A percentile compares a stretch with the other conserved stretches of the same genome.
Evolutionary conservation across 352 stramenopile genomes (phyloP).

Genomic region (Phytophthora boehmeriae): DNA sequence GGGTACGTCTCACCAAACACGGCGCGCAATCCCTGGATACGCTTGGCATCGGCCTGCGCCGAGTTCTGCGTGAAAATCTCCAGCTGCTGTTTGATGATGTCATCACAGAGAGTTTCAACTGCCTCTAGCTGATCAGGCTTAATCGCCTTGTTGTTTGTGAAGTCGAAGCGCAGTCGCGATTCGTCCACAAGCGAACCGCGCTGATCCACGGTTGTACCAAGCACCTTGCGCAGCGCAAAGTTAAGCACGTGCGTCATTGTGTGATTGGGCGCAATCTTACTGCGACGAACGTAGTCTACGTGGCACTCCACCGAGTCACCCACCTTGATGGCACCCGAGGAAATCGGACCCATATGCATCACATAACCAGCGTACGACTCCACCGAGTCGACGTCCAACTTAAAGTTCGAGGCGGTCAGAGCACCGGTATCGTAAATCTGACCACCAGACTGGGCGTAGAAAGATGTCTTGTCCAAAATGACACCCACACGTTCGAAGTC

Average conservation of each 20-base stretch:
- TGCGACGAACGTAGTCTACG: slow-evolving; percentile 95
- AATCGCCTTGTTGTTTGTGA: slow-evolving; percentile 97
- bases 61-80: slow-evolving; percentile 93
- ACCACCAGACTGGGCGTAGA: slow-evolving; percentile 98
- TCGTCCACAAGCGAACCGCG: slow-evolving; percentile 97
- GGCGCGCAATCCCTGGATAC: slow-evolving; percentile 96
- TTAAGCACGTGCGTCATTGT: slow-evolving; percentile 99
- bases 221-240: slow-evolving; percentile 94
- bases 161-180: slow-evolving; percentile 98
- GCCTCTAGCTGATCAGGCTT: slow-evolving; percentile 89
- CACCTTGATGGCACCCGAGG: slow-evolving; percentile 76
- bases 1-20: slow-evolving; percentile 99
- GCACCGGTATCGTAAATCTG: slow-evolving; percentile 95
- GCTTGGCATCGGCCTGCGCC: slow-evolving; percentile 93
- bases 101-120: slow-evolving; percentile 88
- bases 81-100: slow-evolving; percentile 90
- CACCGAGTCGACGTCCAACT: slow-evolving; percentile 89
- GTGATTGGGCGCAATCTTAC: slow-evolving; percentile 97
- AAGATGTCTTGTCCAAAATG: slow-evolving; percentile 97
- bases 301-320: slow-evolving; percentile 85
- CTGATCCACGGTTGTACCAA: slow-evolving; percentile 96
- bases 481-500: slow-evolving; percentile 93
- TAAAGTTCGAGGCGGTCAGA: slow-evolving; percentile 55
- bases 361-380: slow-evolving; percentile 97
- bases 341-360: slow-evolving; percentile 93